A percentile compares a stretch with the other conserved stretches of the same genome.
Conservation (phyloP, 2,329 filamentous ascomycete genomes). For the Pseudogymnoascus sp. region DNA sequence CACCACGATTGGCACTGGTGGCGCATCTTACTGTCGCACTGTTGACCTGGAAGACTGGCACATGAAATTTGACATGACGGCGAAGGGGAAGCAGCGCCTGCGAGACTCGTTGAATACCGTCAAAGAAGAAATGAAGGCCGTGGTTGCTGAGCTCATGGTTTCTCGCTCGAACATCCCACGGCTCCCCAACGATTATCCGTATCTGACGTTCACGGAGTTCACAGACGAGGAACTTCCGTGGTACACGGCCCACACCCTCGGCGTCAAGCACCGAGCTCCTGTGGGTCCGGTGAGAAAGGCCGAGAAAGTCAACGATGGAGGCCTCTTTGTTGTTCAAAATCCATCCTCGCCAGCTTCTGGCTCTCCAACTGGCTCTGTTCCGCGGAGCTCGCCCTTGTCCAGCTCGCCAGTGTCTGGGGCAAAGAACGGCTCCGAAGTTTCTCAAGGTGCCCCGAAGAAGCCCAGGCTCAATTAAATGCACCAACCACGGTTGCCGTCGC, state of each 20-base stretch:
- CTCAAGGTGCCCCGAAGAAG: background rate
- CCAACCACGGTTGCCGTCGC: background rate
- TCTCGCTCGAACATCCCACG: slow-evolving; percentile 6
- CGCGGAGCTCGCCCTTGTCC: background rate
- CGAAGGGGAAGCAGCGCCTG: slow-evolving; percentile 15
- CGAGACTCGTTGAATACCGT: slow-evolving; percentile 10
- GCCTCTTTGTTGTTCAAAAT: background rate
- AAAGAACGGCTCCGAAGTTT: background rate
- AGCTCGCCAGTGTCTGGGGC: background rate
- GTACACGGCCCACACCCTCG: slow-evolving; percentile 22
- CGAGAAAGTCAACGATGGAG: background rate
- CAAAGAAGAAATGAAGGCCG: slow-evolving; percentile 16
- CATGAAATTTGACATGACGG: slow-evolving; percentile 17
- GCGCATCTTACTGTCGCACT: slow-evolving; percentile 15
- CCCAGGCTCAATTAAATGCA: background rate
- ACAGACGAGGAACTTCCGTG: slow-evolving; percentile 55
- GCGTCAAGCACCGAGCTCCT: background rate
- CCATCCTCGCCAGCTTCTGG: background rate
- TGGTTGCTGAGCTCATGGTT: slow-evolving; percentile 17
- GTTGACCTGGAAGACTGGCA: slow-evolving; percentile 15
- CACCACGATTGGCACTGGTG: slow-evolving; percentile 14
- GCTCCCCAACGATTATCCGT: slow-evolving; percentile 24
- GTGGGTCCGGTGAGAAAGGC: background rate
- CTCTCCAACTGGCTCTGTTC: background rate
- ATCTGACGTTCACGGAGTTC: slow-evolving; percentile 55